Conservation (phyloP, 2,329 filamentous ascomycete genomes). For the Diaporthe sp. region DNA sequence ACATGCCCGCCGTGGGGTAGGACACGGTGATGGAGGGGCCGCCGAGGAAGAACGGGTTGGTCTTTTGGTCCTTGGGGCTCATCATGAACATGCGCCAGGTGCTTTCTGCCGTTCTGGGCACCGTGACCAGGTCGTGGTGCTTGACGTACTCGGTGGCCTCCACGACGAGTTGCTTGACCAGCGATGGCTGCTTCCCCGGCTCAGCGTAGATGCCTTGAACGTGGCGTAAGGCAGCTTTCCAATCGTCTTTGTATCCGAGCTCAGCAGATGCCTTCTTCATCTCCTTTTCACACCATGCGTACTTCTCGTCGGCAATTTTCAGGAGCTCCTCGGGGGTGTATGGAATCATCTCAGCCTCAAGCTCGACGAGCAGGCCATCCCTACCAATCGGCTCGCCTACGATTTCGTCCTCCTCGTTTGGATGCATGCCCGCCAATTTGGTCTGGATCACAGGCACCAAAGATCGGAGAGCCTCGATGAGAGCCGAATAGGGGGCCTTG, state of each 20-base stretch:
- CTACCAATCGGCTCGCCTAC: conserved; percentile 70
- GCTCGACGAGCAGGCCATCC: conserved; percentile 63
- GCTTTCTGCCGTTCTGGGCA: conserved; percentile 66
- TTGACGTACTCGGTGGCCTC: conserved; percentile 69
- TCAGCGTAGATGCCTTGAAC: conserved; percentile 69
- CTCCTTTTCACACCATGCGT: conserved; percentile 68
- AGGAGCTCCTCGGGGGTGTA: conserved; percentile 71
- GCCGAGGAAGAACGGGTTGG: conserved; percentile 72
- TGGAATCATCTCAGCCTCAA: conserved; percentile 70
- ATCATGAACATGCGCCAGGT: conserved; percentile 72
- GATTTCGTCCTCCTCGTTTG: conserved; percentile 62
- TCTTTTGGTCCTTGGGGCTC: conserved; percentile 64
- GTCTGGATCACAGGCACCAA: conserved; percentile 56
- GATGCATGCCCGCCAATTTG: conserved; percentile 60
- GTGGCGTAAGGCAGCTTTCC: conserved; percentile 67
- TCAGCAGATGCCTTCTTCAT: conserved; percentile 65
- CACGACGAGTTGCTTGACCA: conserved; percentile 65
- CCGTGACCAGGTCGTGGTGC: conserved; percentile 67
- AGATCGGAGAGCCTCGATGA: conserved; percentile 54
- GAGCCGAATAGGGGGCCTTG: conserved; percentile 57
- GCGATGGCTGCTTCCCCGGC: conserved; percentile 65
- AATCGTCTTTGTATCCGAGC: conserved; percentile 63
- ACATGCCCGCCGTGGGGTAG: conserved; percentile 67
- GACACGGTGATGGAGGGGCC: conserved; percentile 68
- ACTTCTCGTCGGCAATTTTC: conserved; percentile 64